These are phyloP conservation scores for Pneumocystis oryctolagi DNA, from an alignment of 1,139 yeast genomes.

Conservation along the genomic window DNA sequence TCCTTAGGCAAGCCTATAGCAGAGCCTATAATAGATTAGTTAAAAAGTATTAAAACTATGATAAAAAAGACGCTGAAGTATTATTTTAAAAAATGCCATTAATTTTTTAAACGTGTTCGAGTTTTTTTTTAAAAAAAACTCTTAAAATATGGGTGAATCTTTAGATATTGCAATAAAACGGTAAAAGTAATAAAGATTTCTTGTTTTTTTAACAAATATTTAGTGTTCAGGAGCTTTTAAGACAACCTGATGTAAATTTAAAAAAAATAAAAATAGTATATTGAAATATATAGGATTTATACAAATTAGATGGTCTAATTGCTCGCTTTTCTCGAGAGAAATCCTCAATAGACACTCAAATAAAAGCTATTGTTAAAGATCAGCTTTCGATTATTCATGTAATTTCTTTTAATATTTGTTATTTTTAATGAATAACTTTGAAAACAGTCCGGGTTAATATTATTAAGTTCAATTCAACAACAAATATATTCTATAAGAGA, in stretches of 20 bases:
- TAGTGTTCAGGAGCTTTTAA: constrained; percentile 19
- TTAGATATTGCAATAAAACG: not conserved
- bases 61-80: not conserved
- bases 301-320: constrained; percentile 38
- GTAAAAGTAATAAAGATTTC: not conserved
- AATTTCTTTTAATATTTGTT: constrained; percentile 9
- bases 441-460: constrained; percentile 20
- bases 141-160: not conserved
- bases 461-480: constrained; percentile 22
- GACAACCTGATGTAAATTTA: constrained; percentile 20
- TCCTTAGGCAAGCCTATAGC: constrained; percentile 70
- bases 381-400: constrained; percentile 41
- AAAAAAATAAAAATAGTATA: not conserved
- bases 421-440: not conserved
- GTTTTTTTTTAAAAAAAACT: not conserved
- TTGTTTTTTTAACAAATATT: not conserved
- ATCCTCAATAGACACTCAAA: constrained; percentile 54
- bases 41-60: not conserved
- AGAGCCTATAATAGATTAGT: constrained; percentile 46
- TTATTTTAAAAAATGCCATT: not conserved
- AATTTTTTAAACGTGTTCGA: not conserved
- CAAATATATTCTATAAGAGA: constrained; percentile 21
- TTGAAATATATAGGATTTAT: constrained; percentile 31
- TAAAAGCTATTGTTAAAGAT: constrained; percentile 46
- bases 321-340: constrained; percentile 56